These are phyloP conservation scores for Sarocladiaceae sp. DNA, from an alignment of 2,329 filamentous ascomycete species.

Conservation along the genomic window DNA sequence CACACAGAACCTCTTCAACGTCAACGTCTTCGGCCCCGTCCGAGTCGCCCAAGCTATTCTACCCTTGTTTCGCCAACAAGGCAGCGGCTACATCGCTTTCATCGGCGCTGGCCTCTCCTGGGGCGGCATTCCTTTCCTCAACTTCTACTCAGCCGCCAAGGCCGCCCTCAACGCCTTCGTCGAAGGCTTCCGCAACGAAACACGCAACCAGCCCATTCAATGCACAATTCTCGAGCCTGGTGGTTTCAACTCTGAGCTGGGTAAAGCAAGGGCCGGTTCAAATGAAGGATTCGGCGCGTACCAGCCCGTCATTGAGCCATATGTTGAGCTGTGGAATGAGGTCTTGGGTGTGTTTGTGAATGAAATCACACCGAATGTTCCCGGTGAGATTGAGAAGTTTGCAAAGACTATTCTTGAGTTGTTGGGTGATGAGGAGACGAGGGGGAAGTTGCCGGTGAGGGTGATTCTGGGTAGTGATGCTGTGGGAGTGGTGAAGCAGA, in stretches of 20 bases:
- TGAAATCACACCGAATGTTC: neutral
- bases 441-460: neutral
- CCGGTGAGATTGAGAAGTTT: neutral
- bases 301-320: neutral
- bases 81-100: slow-evolving; percentile 22
- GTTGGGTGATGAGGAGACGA: neutral
- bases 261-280: neutral
- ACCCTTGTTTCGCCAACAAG: slow-evolving; percentile 21
- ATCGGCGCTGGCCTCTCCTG: slow-evolving; percentile 23
- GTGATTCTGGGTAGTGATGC: neutral
- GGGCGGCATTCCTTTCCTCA: slow-evolving; percentile 24
- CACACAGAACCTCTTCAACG: slow-evolving; percentile 21
- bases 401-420: neutral
- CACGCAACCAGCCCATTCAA: neutral
- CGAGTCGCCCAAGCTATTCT: slow-evolving; percentile 22
- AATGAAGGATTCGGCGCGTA: neutral
- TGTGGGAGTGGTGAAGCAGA: neutral
- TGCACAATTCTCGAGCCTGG: neutral
- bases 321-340: neutral
- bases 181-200: neutral
- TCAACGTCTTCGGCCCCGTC: slow-evolving; percentile 23
- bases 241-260: neutral
- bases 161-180: slow-evolving; percentile 17
- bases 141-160: slow-evolving; percentile 26
- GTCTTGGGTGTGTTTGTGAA: neutral